phyloP scores from a whole-genome alignment of 371 early-diverging fungal genomes.

The Umbelopsis sp. region DNA sequence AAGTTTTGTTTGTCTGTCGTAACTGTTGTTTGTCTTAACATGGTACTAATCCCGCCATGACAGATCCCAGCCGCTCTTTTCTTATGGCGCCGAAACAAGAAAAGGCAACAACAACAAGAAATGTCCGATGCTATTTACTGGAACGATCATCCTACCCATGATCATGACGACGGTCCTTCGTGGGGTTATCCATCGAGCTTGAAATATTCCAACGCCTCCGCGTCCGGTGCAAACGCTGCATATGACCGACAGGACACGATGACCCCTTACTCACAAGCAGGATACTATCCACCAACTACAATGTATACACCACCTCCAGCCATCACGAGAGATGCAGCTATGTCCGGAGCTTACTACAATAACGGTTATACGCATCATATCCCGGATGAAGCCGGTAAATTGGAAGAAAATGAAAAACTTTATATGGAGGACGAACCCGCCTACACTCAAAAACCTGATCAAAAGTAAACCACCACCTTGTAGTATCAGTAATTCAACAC shows the following conservation, averaged over 20 bases:
- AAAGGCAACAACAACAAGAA: conserved; percentile 5
- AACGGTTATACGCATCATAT: background rate
- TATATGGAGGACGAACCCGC: background rate
- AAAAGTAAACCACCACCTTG: background rate
- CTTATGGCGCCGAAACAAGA: conserved; percentile 10
- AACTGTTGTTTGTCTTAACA: background rate
- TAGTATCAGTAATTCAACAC: background rate
- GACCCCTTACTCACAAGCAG: conserved; percentile 11
- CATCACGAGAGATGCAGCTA: background rate
- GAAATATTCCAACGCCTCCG: conserved; percentile 7
- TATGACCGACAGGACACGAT: conserved; percentile 7
- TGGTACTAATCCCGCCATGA: background rate
- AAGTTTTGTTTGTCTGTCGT: background rate
- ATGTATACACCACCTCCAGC: conserved; percentile 5
- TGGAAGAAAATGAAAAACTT: conserved; percentile 7
- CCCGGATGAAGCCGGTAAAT: background rate
- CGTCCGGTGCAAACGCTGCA: background rate
- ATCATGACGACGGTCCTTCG: conserved; percentile 11
- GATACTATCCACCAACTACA: background rate
- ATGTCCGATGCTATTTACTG: conserved; percentile 13
- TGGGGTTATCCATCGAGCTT: conserved; percentile 16
- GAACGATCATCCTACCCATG: background rate
- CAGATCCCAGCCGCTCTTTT: background rate
- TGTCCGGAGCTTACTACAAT: conserved; percentile 13
- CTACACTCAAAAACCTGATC: conserved; percentile 3